phyloP scores from a whole-genome alignment of 2,329 filamentous ascomycete genomes.

The Dothistroma septosporum region DNA sequence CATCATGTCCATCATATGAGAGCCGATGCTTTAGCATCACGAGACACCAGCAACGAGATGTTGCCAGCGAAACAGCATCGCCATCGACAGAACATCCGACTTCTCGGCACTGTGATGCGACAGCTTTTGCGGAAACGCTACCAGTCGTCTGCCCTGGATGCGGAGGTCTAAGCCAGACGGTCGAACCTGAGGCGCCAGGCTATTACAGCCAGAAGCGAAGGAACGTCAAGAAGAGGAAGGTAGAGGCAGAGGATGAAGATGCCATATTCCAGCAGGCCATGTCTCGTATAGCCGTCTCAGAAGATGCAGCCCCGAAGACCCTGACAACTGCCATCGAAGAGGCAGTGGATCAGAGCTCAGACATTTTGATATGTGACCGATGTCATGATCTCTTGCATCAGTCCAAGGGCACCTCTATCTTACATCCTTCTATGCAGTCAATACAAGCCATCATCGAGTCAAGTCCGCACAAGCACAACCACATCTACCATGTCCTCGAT shows the following conservation, averaged over 20 bases:
- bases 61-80: not conserved
- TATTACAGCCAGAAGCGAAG: conserved; percentile 53
- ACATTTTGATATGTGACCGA: conserved; percentile 64
- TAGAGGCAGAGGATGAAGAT: conserved; percentile 33
- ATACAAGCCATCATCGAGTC: conserved; percentile 81
- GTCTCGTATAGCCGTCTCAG: conserved; percentile 13
- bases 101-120: not conserved
- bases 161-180: conserved; percentile 56
- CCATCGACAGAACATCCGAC: not conserved
- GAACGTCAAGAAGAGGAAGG: conserved; percentile 27
- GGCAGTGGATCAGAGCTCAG: not conserved
- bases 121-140: conserved; percentile 20
- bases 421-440: conserved; percentile 74
- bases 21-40: not conserved
- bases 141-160: conserved; percentile 55
- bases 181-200: conserved; percentile 53
- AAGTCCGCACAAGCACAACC: conserved; percentile 84
- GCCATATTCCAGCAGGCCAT: conserved; percentile 35
- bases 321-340: not conserved
- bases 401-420: conserved; percentile 64
- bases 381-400: conserved; percentile 82
- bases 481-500: conserved; percentile 92
- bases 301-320: not conserved
- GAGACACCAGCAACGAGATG: not conserved
- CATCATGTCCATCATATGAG: not conserved